Base-by-base conservation (phyloP, 345 rosid species). In the Rhodamnia argentea region DNA sequence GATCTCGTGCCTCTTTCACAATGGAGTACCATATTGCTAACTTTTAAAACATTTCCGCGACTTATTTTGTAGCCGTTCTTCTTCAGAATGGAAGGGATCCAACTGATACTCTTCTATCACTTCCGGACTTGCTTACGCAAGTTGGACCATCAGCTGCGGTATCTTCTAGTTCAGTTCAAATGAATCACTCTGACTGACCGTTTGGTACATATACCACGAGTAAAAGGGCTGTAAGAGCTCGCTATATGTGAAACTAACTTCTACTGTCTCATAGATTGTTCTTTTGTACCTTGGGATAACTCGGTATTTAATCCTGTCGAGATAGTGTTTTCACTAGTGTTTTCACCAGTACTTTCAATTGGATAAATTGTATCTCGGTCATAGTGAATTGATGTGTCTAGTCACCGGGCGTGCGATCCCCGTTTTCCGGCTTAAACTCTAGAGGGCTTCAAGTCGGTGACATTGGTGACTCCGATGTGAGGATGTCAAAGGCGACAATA, bases 401-500 rank as follows among this genome's bases (percentile, higher is more conserved):
- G 18, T 70, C 47, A 37, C 5, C 2, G 4, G 47, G 47, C 3
- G 13, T 70, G 26, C 26, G 13, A 32, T 70, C 13, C 13, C 26
- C 6, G 7, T 70, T 70, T 70, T 70, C 11, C 13, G 4, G 47
- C 47, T 64, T 64, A 18, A 14, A 7, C 15, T 32, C 44, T 32
- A 5, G 16, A 40, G 78, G 18, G 4, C 13, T 2, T 64, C 1
- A 2, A 0, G 78, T 8, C 2, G 78, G 0, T 6, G 26, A 70
- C 3, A 24, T 37, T 70, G 78, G 40, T 2, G 13, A 32, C 7
- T 32, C 47, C 11, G 7, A 2, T 70, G 47, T 18, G 47, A 32
- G 78, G 24, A 32, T 32, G 24, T 18, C 22, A 16, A 40, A 37
- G 47, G 44, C 27, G 13, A 4, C 5, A 3, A 3, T 23, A 57